phyloP scores from a whole-genome alignment of 2,329 filamentous ascomycete species.

The Calonectria ilicicola region DNA sequence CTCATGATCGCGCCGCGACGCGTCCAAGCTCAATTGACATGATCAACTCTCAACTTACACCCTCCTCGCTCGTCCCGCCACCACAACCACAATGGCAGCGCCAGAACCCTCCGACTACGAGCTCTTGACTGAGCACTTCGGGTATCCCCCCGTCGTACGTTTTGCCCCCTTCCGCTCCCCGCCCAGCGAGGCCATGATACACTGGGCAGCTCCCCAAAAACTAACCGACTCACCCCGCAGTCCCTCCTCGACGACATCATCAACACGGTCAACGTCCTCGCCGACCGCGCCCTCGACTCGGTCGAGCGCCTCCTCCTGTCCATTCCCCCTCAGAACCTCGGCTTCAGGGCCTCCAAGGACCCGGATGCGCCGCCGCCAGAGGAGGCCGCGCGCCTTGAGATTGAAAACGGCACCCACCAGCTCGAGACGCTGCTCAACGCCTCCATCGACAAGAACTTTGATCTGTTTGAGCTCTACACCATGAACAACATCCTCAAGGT shows the following conservation, averaged over 20 bases:
- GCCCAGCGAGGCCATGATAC: background rate
- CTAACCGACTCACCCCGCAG: constrained; percentile 57
- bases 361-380: constrained; percentile 52
- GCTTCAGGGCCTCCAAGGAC: constrained; percentile 72
- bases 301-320: constrained; percentile 85
- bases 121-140: constrained; percentile 94
- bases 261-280: constrained; percentile 93
- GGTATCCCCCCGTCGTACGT: constrained; percentile 90
- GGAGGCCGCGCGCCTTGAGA: constrained; percentile 69
- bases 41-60: constrained; percentile 15
- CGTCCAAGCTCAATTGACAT: constrained; percentile 23
- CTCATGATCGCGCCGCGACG: constrained; percentile 31
- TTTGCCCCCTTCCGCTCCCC: background rate
- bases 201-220: background rate
- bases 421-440: constrained; percentile 85
- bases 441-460: constrained; percentile 86
- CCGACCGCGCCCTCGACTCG: constrained; percentile 88
- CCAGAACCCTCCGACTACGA: constrained; percentile 65
- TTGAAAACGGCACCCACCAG: constrained; percentile 89
- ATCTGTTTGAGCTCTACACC: constrained; percentile 90
- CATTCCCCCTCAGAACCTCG: constrained; percentile 80
- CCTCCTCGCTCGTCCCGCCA: constrained; percentile 7
- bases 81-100: constrained; percentile 43
- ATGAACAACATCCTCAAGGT: constrained; percentile 86
- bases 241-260: constrained; percentile 97